Evolutionary conservation across 805 yeast genomes (phyloP).

Genomic region (Tetrapisispora arboricola): DNA sequence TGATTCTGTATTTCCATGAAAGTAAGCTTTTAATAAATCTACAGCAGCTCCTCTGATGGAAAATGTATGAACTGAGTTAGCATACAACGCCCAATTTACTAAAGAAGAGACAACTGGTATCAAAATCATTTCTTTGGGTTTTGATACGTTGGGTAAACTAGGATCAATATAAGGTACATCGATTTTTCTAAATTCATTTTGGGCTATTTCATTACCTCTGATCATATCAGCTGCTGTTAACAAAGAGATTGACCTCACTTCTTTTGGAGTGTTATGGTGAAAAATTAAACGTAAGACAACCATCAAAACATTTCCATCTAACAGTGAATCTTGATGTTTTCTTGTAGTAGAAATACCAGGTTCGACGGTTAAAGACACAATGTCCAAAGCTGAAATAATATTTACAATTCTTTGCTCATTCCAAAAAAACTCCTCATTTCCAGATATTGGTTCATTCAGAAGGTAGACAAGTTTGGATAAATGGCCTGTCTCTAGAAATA

Average conservation of each 20-base stretch:
- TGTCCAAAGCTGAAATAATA: slow-evolving; percentile 55
- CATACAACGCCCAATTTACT: slow-evolving; percentile 69
- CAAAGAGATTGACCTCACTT: slow-evolving; percentile 58
- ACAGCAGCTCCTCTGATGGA: slow-evolving; percentile 70
- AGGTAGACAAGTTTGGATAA: slow-evolving; percentile 53
- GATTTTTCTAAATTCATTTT: slow-evolving; percentile 59
- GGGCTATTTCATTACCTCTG: slow-evolving; percentile 54
- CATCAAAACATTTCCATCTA: slow-evolving; percentile 52
- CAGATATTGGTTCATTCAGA: slow-evolving; percentile 49
- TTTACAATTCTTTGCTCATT: slow-evolving; percentile 65
- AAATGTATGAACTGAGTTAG: slow-evolving; percentile 76
- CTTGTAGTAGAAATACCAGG: slow-evolving; percentile 61
- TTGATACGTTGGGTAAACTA: slow-evolving; percentile 33
- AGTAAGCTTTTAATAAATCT: slow-evolving; percentile 54
- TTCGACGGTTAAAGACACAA: slow-evolving; percentile 59
- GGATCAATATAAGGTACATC: slow-evolving; percentile 93
- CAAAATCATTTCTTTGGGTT: slow-evolving; percentile 12
- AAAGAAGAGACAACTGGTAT: slow-evolving; percentile 69
- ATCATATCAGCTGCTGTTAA: slow-evolving; percentile 71
- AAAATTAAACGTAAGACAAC: slow-evolving; percentile 63
- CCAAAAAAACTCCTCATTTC: slow-evolving; percentile 48
- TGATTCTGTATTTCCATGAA: slow-evolving; percentile 52
- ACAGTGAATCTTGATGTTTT: slow-evolving; percentile 51
- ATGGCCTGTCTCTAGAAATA: slow-evolving; percentile 78
- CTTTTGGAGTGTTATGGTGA: slow-evolving; percentile 50